Conservation (phyloP, 2,329 filamentous ascomycete species). For the Fusarium algeriense region DNA sequence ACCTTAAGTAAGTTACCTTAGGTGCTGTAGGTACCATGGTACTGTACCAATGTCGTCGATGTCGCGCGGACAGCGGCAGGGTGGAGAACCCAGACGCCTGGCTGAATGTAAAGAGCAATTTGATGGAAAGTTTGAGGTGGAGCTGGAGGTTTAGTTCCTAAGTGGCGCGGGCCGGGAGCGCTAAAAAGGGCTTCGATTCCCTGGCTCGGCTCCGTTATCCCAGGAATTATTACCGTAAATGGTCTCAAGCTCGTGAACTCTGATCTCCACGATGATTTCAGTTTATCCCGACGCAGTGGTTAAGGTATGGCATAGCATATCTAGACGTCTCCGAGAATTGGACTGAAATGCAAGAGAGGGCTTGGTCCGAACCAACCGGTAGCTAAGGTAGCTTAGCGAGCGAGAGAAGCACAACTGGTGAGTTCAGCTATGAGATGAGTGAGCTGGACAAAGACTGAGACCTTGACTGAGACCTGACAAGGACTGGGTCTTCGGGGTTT, state of each 20-base stretch:
- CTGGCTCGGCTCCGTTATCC: constrained; percentile 15
- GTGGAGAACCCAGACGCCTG: constrained; percentile 40
- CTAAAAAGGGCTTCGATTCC: constrained; percentile 33
- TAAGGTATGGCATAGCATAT: constrained; percentile 17
- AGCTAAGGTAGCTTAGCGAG: constrained; percentile 12
- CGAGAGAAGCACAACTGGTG: constrained; percentile 5
- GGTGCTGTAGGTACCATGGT: background rate
- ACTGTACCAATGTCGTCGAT: constrained; percentile 14
- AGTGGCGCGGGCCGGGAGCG: constrained; percentile 41
- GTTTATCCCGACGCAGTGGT: constrained; percentile 29
- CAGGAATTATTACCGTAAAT: constrained; percentile 25
- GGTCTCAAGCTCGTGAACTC: constrained; percentile 7
- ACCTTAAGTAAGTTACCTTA: background rate
- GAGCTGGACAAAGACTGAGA: constrained; percentile 1
- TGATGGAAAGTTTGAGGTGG: constrained; percentile 21
- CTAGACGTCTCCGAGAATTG: constrained; percentile 12
- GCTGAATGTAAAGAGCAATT: constrained; percentile 43
- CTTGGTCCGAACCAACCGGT: constrained; percentile 14
- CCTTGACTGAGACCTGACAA: constrained; percentile 4
- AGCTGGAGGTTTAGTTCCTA: constrained; percentile 29
- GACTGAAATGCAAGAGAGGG: background rate
- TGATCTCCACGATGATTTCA: constrained; percentile 10
- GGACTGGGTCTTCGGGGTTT: constrained; percentile 21
- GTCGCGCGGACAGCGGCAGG: constrained; percentile 36
- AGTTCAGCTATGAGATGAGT: background rate